Percentiles rank a stretch among this genome's conserved stretches.
These are phyloP conservation scores for Elsinoe fawcettii DNA, from an alignment of 2,329 filamentous ascomycete species.

Conservation along the genomic window DNA sequence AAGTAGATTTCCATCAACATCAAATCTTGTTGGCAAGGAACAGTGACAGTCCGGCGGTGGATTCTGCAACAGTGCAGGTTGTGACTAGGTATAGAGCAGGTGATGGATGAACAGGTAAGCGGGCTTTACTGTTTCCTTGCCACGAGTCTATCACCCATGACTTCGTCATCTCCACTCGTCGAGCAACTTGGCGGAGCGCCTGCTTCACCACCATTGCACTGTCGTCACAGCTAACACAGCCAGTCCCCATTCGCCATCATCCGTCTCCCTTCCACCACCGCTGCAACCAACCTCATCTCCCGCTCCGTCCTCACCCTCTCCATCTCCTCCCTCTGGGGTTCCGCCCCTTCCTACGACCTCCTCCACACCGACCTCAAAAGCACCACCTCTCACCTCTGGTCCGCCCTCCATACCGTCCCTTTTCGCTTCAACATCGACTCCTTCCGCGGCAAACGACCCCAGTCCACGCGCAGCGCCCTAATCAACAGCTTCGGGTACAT, in stretches of 20 bases:
- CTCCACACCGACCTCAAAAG: slow-evolving; percentile 59
- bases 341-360: slow-evolving; percentile 56
- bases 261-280: slow-evolving; percentile 55
- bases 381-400: slow-evolving; percentile 58
- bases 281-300: slow-evolving; percentile 60
- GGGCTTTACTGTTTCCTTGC: slow-evolving; percentile 4
- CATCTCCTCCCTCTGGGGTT: slow-evolving; percentile 85
- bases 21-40: background rate
- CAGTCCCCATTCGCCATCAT: slow-evolving; percentile 85
- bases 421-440: slow-evolving; percentile 82
- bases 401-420: slow-evolving; percentile 52
- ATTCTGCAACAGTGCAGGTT: background rate
- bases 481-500: slow-evolving; percentile 79
- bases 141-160: too few relatives aligned
- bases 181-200: background rate
- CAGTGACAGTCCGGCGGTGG: background rate
- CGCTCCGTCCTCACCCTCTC: slow-evolving; percentile 75
- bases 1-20: slow-evolving; percentile 30
- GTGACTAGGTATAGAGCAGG: background rate
- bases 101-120: background rate
- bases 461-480: slow-evolving; percentile 57
- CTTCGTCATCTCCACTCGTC: slow-evolving; percentile 9
- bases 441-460: slow-evolving; percentile 66
- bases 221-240: slow-evolving; percentile 9
- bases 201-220: background rate